phyloP scores from a whole-genome alignment of 768 basidiomycete genomes.

The Boletus patriciae region DNA sequence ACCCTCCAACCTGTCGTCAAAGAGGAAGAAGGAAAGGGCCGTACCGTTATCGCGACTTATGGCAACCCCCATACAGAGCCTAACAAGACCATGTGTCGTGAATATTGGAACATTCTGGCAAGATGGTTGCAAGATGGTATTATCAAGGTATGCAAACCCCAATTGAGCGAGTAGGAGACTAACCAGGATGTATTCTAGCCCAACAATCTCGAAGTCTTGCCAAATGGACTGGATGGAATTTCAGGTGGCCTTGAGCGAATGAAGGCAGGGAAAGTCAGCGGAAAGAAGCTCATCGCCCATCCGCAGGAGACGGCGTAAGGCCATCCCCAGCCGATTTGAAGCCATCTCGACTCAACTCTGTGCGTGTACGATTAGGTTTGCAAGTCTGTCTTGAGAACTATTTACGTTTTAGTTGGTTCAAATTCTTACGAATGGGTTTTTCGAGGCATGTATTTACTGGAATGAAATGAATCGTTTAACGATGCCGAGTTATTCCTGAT shows the following conservation, averaged over 20 bases:
- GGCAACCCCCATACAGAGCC: conserved; percentile 23
- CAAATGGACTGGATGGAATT: conserved; percentile 41
- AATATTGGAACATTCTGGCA: conserved; percentile 20
- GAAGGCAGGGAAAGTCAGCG: conserved; percentile 40
- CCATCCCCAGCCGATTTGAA: not conserved
- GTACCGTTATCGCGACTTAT: conserved; percentile 22
- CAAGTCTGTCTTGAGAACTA: not conserved
- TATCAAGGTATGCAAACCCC: conserved; percentile 22
- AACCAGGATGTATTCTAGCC: conserved; percentile 32
- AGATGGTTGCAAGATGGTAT: conserved; percentile 27
- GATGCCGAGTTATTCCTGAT: not conserved
- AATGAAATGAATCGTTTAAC: conserved; percentile 3
- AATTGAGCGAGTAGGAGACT: not conserved
- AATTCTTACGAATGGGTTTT: not conserved
- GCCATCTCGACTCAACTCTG: too few species aligned
- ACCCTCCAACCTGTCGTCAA: conserved; percentile 25
- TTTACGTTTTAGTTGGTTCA: not conserved
- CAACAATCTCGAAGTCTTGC: conserved; percentile 42
- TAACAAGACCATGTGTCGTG: conserved; percentile 20
- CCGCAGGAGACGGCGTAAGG: conserved; percentile 39
- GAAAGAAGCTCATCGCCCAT: conserved; percentile 42
- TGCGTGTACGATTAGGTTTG: conserved; percentile 22
- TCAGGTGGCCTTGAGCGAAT: conserved; percentile 37
- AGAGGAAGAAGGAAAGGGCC: conserved; percentile 23
- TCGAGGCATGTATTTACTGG: conserved; percentile 2